phyloP scores from a whole-genome alignment of 106 monocot species.

The Vanilla planifolia region DNA sequence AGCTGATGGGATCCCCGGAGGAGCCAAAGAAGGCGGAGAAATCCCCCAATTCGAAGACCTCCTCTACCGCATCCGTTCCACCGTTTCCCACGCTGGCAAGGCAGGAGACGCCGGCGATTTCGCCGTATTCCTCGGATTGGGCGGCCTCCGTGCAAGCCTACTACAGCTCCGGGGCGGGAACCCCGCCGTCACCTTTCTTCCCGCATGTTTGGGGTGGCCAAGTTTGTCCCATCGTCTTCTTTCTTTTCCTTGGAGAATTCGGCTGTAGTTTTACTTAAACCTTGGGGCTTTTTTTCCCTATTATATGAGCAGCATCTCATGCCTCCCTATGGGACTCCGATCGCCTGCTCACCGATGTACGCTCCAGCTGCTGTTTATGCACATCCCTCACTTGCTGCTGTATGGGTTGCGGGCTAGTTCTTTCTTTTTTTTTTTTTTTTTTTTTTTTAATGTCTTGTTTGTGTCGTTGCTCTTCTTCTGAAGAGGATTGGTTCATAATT shows the following conservation, averaged over 20 bases:
- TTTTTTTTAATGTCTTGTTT: neutral
- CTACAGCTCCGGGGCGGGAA: neutral
- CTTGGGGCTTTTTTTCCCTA: neutral
- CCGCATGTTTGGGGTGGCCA: conserved; percentile 16
- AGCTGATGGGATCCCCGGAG: conserved; percentile 7
- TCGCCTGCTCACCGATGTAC: conserved; percentile 34
- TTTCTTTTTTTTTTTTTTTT: no score
- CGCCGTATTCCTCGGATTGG: neutral
- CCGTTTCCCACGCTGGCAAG: no score
- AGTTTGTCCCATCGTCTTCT: neutral
- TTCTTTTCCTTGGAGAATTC: neutral
- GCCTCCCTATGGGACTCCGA: conserved; percentile 28
- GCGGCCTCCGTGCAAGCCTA: conserved; percentile 2
- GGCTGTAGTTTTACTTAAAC: neutral
- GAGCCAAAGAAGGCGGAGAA: neutral
- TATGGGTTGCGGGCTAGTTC: neutral
- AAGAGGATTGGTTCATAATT: conserved; percentile 5
- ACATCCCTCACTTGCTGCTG: conserved; percentile 17
- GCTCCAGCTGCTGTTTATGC: conserved; percentile 20
- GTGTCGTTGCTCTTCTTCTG: neutral
- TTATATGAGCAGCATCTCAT: conserved; percentile 19
- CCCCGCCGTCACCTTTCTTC: conserved; percentile 8
- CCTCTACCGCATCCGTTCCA: neutral
- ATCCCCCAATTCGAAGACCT: neutral
- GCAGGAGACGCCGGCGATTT: no score